A percentile compares a stretch with the other conserved stretches of the same genome.
Conservation (phyloP, 768 basidiomycete genomes). For the Heimioporus sp. region DNA sequence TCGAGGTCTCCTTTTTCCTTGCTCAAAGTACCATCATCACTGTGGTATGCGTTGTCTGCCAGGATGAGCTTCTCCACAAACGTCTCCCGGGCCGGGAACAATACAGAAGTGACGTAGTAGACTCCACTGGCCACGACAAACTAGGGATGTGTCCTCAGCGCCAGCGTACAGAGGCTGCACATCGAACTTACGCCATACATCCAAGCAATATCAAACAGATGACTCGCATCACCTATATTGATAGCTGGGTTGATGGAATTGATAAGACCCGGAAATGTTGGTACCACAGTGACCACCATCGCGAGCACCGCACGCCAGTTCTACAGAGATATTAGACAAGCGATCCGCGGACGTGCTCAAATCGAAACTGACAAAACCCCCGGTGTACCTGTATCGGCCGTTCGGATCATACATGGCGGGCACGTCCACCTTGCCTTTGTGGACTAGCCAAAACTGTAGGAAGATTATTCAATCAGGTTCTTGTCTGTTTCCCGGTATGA, state of each 20-base stretch:
- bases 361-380: slow-evolving; percentile 59
- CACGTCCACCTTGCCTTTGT: slow-evolving; percentile 70
- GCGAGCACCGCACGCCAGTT: slow-evolving; percentile 83
- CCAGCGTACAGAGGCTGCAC: background rate
- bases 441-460: slow-evolving; percentile 73
- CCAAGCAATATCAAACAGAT: slow-evolving; percentile 73
- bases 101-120: slow-evolving; percentile 29
- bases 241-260: slow-evolving; percentile 68
- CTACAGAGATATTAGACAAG: slow-evolving; percentile 32
- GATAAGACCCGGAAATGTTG: slow-evolving; percentile 75
- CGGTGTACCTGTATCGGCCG: slow-evolving; percentile 75
- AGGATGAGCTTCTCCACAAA: slow-evolving; percentile 28
- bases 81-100: slow-evolving; percentile 30
- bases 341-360: no score
- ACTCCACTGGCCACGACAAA: slow-evolving; percentile 28
- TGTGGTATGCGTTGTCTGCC: slow-evolving; percentile 18
- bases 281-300: slow-evolving; percentile 64
- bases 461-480: background rate
- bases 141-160: slow-evolving; percentile 3
- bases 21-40: no score
- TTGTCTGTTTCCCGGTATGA: background rate
- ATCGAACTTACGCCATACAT: slow-evolving; percentile 60
- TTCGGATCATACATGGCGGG: slow-evolving; percentile 81
- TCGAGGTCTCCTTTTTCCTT: no score
- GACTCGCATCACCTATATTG: slow-evolving; percentile 53